These are phyloP conservation scores for Melaleuca alternifolia DNA, from an alignment of 345 rosid species.

Conservation along the genomic window DNA sequence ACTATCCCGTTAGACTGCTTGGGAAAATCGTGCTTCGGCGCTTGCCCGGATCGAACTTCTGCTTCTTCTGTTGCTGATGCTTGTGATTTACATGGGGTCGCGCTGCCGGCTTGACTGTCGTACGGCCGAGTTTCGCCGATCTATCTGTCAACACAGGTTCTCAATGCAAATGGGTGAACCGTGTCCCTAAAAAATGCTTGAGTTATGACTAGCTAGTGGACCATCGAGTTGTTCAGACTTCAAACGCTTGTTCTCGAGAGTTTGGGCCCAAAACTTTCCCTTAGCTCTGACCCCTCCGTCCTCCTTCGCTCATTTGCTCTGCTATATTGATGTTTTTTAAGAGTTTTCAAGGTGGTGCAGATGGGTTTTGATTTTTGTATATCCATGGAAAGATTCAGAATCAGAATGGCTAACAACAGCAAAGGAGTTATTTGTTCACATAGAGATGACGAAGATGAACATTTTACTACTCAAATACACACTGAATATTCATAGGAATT, in stretches of 20 bases:
- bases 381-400: not conserved
- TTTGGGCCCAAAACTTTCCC: not conserved
- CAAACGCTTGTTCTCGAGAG: not conserved
- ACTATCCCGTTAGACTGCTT: no score
- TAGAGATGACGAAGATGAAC: not conserved
- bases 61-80: not conserved
- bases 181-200: not conserved
- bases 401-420: not conserved
- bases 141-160: not conserved
- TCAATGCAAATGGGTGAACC: not conserved
- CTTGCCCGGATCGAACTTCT: not conserved
- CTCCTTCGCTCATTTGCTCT: not conserved
- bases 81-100: not conserved
- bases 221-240: not conserved
- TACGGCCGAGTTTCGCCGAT: not conserved
- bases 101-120: not conserved
- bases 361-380: not conserved
- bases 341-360: no score
- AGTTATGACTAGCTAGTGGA: not conserved
- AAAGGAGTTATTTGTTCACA: not conserved
- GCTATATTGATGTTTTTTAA: not conserved
- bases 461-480: not conserved
- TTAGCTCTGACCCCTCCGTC: not conserved
- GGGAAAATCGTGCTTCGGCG: not conserved
- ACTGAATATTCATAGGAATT: not conserved